phyloP scores from a whole-genome alignment of 2,329 filamentous ascomycete genomes.

The Whalleya microplaca region DNA sequence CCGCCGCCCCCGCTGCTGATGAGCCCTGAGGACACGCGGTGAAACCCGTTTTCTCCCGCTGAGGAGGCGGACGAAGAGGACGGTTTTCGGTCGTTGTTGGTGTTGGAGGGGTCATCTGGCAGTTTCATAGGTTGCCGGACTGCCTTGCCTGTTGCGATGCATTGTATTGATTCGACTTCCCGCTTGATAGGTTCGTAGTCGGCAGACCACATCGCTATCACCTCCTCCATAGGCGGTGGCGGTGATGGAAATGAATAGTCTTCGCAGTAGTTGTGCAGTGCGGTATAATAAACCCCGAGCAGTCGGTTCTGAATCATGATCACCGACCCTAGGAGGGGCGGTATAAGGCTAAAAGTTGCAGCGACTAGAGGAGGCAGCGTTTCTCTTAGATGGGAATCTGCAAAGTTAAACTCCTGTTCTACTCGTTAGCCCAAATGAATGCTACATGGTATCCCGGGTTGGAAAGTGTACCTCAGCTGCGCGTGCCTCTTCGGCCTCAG shows the following conservation, averaged over 20 bases:
- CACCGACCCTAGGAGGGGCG: slow-evolving; percentile 70
- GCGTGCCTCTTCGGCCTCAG: slow-evolving; percentile 69
- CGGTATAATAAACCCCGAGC: slow-evolving; percentile 78
- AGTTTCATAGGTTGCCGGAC: slow-evolving; percentile 53
- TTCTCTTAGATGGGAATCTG: slow-evolving; percentile 74
- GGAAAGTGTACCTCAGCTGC: slow-evolving; percentile 60
- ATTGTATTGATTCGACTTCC: slow-evolving; percentile 67
- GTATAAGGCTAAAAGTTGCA: slow-evolving; percentile 74
- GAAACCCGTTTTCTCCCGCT: slow-evolving; percentile 41
- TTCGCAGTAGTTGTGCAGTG: slow-evolving; percentile 73
- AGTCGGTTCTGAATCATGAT: slow-evolving; percentile 78
- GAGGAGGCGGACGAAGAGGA: slow-evolving; percentile 31
- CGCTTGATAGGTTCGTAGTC: slow-evolving; percentile 66
- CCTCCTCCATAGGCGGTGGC: slow-evolving; percentile 71
- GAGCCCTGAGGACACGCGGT: slow-evolving; percentile 48
- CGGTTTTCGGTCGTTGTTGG: slow-evolving; percentile 28
- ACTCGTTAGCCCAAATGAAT: slow-evolving; percentile 11
- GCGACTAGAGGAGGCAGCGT: slow-evolving; percentile 73
- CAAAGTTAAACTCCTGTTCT: slow-evolving; percentile 68
- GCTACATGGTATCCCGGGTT: not conserved
- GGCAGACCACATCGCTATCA: slow-evolving; percentile 68
- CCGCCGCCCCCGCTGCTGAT: slow-evolving; percentile 35
- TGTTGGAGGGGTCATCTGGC: slow-evolving; percentile 35
- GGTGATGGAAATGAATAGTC: slow-evolving; percentile 72
- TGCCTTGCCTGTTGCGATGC: slow-evolving; percentile 69